Base-by-base conservation (phyloP, 768 basidiomycete species). In the Tricholoma terreum region DNA sequence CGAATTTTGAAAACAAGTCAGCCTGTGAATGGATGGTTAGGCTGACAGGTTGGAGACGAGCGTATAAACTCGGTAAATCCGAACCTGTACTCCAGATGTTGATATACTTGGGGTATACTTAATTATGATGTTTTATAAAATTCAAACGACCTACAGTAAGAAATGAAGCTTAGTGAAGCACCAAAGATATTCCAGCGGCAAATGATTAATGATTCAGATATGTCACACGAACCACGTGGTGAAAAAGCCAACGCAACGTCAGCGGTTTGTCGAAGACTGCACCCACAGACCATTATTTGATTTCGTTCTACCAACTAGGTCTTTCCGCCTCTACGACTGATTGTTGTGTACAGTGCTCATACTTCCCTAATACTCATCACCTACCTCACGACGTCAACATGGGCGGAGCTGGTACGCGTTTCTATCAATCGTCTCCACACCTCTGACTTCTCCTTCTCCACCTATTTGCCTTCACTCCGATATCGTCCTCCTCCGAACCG, bases 321-420 rank as follows among this genome's bases (percentile, higher is more conserved):
- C 46, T 48, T 12, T 31, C n/a, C n/a, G 46, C 22, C 27, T 49
- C 6, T 49, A 27, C 46, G 27, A 30, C 30, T 30, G 24, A 30
- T 24, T 6, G 21, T 24, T 48, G 46, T 27, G 9, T 49, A 31
- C 46, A 49, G 46, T 49, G 27, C 27, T 17, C 30, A 6, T 27
- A 27, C 24, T 27, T 27, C 24, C 30, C 15, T 49, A 10, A 17
- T 49, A n/a, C 46, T 49, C 24, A 31, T 7, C 11, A 27, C 15
- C 27, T 49, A 49, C 30, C 46, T 49, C 22, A 45, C 43, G 22
- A 45, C 30, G 15, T 64, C 60, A 67, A 66, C 53, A 78, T 78
- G 77, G 72, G 75, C 56, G 73, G 76, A 61, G 75, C 75, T 65
- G 77, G 77, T 78, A 58, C 63, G 74, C 71, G 34, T 57, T 48